These are phyloP conservation scores for Tricholoma sp. DNA, from an alignment of 768 basidiomycete genomes.

Conservation along the genomic window DNA sequence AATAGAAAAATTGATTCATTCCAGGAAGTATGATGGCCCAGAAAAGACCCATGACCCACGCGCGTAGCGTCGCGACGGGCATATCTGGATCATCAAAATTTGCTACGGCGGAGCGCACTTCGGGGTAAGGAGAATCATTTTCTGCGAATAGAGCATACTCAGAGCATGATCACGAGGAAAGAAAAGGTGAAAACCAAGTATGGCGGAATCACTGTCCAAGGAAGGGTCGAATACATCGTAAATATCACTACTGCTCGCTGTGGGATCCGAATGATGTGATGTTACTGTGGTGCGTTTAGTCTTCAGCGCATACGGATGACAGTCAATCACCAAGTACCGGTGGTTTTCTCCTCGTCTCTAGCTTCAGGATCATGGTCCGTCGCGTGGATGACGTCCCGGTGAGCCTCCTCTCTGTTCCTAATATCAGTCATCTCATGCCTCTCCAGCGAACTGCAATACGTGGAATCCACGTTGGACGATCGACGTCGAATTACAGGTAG, in stretches of 20 bases:
- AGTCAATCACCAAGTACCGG: slow-evolving; percentile 16
- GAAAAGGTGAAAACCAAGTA: slow-evolving; percentile 9
- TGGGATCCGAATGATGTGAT: slow-evolving; percentile 12
- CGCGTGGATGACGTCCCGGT: slow-evolving; percentile 15
- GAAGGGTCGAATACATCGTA: slow-evolving; percentile 33
- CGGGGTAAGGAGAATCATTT: slow-evolving; percentile 84
- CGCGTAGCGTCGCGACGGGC: slow-evolving; percentile 53
- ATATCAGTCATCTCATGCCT: slow-evolving; percentile 33
- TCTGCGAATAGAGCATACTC: slow-evolving; percentile 17
- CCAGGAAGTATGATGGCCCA: slow-evolving; percentile 63
- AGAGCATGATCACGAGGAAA: neutral
- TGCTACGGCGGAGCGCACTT: slow-evolving; percentile 73
- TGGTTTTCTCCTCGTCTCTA: slow-evolving; percentile 27
- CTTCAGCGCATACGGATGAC: slow-evolving; percentile 3
- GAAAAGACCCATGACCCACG: slow-evolving; percentile 52
- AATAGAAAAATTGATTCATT: slow-evolving; percentile 76
- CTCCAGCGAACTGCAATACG: slow-evolving; percentile 15
- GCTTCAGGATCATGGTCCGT: slow-evolving; percentile 12
- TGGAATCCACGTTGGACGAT: slow-evolving; percentile 16
- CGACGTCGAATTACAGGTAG: slow-evolving; percentile 15
- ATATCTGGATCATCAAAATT: slow-evolving; percentile 68
- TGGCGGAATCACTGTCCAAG: slow-evolving; percentile 23
- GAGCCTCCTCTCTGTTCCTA: slow-evolving; percentile 23
- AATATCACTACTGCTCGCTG: slow-evolving; percentile 21
- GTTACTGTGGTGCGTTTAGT: slow-evolving; percentile 13